These are phyloP conservation scores for Boletus mariae DNA, from an alignment of 1,284 basidiomycete species.

Conservation along the genomic window DNA sequence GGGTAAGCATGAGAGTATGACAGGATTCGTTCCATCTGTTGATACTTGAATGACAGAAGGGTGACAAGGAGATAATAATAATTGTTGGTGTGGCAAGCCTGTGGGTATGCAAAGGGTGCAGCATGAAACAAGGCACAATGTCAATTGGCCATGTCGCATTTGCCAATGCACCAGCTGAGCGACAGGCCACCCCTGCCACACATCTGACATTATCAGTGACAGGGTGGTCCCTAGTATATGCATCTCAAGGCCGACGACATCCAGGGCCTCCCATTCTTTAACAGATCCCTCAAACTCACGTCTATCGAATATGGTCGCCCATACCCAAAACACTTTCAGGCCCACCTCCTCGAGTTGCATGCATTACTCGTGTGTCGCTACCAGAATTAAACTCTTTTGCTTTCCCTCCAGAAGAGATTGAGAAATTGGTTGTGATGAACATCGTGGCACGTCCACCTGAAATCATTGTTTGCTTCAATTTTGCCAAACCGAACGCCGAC, in stretches of 20 bases:
- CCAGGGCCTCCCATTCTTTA: constrained; percentile 40
- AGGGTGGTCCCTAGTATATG: no score
- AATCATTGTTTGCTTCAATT: constrained; percentile 54
- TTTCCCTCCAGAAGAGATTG: constrained; percentile 27
- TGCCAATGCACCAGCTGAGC: no score
- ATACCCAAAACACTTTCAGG: constrained; percentile 38
- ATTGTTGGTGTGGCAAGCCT: no score
- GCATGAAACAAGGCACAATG: no score
- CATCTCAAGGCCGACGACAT: constrained; percentile 60
- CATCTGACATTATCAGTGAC: no score
- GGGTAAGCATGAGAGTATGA: no score
- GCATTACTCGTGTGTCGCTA: not conserved
- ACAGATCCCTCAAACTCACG: constrained; percentile 37
- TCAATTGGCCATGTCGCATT: no score
- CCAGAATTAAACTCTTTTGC: not conserved
- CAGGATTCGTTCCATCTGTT: no score
- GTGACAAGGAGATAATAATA: no score
- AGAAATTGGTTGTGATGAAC: constrained; percentile 42
- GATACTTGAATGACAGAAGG: no score
- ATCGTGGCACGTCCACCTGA: constrained; percentile 65
- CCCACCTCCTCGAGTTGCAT: constrained; percentile 42
- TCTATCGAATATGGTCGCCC: constrained; percentile 41
- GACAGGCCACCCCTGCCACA: no score
- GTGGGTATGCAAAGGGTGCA: no score
- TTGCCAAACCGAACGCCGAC: constrained; percentile 28